Base-by-base conservation (phyloP, 192 early-diverging fungal genomes). In the Coemansia sp. region DNA sequence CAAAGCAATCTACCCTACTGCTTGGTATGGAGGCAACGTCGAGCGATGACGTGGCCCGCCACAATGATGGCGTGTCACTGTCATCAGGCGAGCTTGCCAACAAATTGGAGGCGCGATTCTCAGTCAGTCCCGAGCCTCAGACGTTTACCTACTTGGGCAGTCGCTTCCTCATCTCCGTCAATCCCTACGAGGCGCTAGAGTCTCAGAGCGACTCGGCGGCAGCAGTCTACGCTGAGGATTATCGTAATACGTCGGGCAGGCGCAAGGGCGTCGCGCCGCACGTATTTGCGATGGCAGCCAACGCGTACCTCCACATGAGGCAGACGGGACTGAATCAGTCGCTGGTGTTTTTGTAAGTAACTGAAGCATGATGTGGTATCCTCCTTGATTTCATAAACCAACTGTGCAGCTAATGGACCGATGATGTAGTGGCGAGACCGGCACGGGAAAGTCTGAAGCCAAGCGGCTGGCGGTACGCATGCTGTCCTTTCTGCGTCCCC, bases 321-420 rank as follows among this genome's bases (percentile, higher is more conserved):
- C 86, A 94, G 61, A 91, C 89, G n/a, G 89, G 90, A 4, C 87
- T 93, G 64, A 94, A 97, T 68, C 97, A 99, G 78, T 89, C 90
- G 11, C 87, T 99, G 50, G 78, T 98, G 9, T 88, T 96, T 64
- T 88, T 88, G 96, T 96, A 90, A 64, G 87, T 84, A 21, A 43
- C 14, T 23, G 35, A 67, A 58, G 30, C 49, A 42, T 14, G 10
- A 38, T 50, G 8, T 19, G 32, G 3, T 63, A 10, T 44, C 6
- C 5, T 7, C 13, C n/a, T 38, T 38, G n/a, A 26, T 37, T 50
- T 23, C 14, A 37, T 37, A 37, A 37, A 37, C 35, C 35, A 37
- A 37, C 35, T 11, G 46, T 50, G 49, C 40, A 42, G 23, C 17
- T 62, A 55, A 37, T 19, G 19, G 33, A 19, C 21, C 57, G 65